Base-by-base conservation (phyloP, 768 basidiomycete species). In the Termitomyces sp. region DNA sequence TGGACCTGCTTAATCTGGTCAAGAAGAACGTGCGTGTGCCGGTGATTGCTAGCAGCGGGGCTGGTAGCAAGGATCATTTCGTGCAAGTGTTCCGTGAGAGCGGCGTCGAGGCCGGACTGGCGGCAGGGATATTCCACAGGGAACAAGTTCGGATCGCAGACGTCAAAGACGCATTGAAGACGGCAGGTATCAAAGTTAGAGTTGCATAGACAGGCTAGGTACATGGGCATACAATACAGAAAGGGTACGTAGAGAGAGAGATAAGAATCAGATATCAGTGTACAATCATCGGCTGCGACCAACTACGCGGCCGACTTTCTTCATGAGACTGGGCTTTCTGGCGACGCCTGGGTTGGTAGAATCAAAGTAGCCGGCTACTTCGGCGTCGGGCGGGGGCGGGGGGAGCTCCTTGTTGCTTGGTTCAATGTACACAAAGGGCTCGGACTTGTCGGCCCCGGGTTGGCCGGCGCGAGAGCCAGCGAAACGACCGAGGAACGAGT, bases 91-190 rank as follows among this genome's bases (percentile, higher is more conserved):
- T 99, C 72, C 68, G 77, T 58, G 72, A 81, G 65, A 95, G 94
- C 3, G 80, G 76, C 3, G 94, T 87, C 2, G 95, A 96, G 72
- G 93, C 97, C 48, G 97, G 91, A 2, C 74, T 99, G 58, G 97
- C 97, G 10, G 97, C 97, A 12, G 97, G 97, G 1, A 97, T 98
- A 64, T 99, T 99, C 73, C 97, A 99, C 72, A 77, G 97, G 35
- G 82, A 80, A 49, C 91, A 98, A 71, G 96, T 99, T 4, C 78
- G 74, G 44, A 95, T 99, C 61, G 73, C 74, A 49, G 86, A 90
- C 51, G 90, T 98, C 57, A 99, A 98, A 74, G 72, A 73, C 46
- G 72, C 77, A 2, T 67, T 92, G 62, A 67, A 66, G 38, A 66
- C 62, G 5, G 78, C 78, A 13, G 74, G 74, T 0, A 79, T 91